phyloP scores from a whole-genome alignment of 2,329 filamentous ascomycete species.

The Fusarium begoniae region DNA sequence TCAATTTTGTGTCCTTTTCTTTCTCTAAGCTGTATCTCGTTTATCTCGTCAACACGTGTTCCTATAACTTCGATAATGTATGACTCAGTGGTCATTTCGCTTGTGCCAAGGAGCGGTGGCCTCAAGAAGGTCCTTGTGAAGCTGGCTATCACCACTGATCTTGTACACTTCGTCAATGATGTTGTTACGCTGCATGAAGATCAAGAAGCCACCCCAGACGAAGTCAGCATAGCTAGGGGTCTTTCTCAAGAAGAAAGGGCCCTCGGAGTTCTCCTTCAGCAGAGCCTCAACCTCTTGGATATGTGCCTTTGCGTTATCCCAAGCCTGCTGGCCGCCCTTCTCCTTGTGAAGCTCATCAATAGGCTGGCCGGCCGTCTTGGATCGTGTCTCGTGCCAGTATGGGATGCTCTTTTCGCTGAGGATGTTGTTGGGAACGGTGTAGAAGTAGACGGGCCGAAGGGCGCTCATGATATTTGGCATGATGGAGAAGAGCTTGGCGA shows the following conservation, averaged over 20 bases:
- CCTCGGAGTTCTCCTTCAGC: conserved; percentile 63
- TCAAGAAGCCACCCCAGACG: conserved; percentile 59
- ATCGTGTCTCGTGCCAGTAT: conserved; percentile 66
- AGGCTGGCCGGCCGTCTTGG: conserved; percentile 58
- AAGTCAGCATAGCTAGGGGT: conserved; percentile 67
- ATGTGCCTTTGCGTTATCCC: conserved; percentile 52
- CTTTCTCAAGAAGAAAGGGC: conserved; percentile 69
- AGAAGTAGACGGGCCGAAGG: conserved; percentile 55
- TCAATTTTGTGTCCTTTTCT: neutral
- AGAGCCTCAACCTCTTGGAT: conserved; percentile 53
- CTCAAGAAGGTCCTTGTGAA: conserved; percentile 53
- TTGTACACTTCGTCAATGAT: conserved; percentile 49
- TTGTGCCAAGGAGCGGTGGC: conserved; percentile 52
- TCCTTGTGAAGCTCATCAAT: conserved; percentile 59
- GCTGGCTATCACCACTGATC: conserved; percentile 48
- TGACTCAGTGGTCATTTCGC: conserved; percentile 49
- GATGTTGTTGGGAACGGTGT: conserved; percentile 58
- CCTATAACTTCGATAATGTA: neutral
- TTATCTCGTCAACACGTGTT: neutral
- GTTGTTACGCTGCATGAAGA: conserved; percentile 51
- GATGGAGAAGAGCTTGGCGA: conserved; percentile 54
- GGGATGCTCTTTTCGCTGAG: conserved; percentile 60
- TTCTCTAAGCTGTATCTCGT: neutral
- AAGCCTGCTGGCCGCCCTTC: conserved; percentile 60
- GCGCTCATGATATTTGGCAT: conserved; percentile 45